phyloP scores from a whole-genome alignment of 2,329 filamentous ascomycete species.

The Colletotrichum filicis region DNA sequence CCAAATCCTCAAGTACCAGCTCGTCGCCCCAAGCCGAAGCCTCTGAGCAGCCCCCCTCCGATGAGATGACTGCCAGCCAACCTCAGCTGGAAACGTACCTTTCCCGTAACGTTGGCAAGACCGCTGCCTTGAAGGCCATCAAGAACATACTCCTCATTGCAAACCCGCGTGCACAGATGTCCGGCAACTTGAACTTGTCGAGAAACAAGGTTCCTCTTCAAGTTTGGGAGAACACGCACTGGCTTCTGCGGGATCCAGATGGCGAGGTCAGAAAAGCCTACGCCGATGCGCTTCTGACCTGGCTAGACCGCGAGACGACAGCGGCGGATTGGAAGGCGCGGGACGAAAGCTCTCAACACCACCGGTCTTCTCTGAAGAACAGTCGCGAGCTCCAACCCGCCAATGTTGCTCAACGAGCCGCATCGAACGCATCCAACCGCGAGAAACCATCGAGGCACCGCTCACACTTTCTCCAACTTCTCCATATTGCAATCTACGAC shows the following conservation, averaged over 20 bases:
- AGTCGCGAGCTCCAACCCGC: constrained; percentile 51
- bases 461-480: constrained; percentile 81
- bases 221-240: constrained; percentile 97
- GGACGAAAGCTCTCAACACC: constrained; percentile 63
- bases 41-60: constrained; percentile 50
- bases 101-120: constrained; percentile 64
- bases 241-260: constrained; percentile 85
- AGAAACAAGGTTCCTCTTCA: constrained; percentile 81
- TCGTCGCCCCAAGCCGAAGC: constrained; percentile 59
- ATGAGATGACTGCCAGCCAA: constrained; percentile 47
- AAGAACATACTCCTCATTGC: constrained; percentile 86
- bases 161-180: constrained; percentile 72
- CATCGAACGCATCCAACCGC: constrained; percentile 73
- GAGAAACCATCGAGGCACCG: constrained; percentile 66
- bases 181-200: constrained; percentile 71
- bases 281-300: constrained; percentile 83
- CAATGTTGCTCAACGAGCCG: constrained; percentile 69
- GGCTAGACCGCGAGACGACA: constrained; percentile 85
- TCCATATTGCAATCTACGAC: constrained; percentile 92
- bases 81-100: constrained; percentile 63
- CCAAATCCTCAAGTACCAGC: constrained; percentile 54
- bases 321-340: constrained; percentile 70
- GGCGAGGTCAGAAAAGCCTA: constrained; percentile 86
- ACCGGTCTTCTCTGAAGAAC: constrained; percentile 55
- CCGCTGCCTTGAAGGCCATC: constrained; percentile 79